Conservation (phyloP, 257 asterid genomes). For the Rauvolfia tetraphylla region DNA sequence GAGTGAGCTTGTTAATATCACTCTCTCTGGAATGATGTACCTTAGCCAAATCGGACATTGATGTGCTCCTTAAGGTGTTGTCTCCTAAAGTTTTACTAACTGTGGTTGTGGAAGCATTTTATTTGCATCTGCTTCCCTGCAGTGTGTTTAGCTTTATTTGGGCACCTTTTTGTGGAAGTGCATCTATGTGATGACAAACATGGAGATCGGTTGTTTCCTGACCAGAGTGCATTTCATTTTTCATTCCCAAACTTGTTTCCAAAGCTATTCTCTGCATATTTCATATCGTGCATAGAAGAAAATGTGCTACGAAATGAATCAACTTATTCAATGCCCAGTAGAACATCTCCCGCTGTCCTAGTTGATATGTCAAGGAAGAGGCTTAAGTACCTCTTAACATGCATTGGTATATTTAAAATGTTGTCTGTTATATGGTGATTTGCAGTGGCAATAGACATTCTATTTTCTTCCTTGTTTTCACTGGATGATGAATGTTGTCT, state of each 20-base stretch:
- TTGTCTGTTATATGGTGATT: not conserved
- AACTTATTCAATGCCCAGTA: not conserved
- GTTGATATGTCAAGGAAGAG: not conserved
- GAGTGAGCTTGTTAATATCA: not conserved
- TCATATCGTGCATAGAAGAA: not conserved
- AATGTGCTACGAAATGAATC: not conserved
- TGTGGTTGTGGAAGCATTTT: constrained; percentile 22
- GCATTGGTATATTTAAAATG: not conserved
- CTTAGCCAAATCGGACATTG: constrained; percentile 54
- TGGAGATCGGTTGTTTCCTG: constrained; percentile 37
- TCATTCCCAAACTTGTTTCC: not conserved
- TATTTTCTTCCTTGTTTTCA: not conserved
- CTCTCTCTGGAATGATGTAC: constrained; percentile 47
- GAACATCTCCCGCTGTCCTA: not conserved
- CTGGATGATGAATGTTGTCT: not conserved
- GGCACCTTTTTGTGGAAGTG: constrained; percentile 39
- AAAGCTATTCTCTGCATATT: not conserved
- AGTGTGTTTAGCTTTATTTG: constrained; percentile 19
- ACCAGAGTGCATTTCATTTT: constrained; percentile 23
- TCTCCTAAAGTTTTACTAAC: constrained; percentile 11
- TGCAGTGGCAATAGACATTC: not conserved
- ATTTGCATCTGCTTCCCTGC: constrained; percentile 19
- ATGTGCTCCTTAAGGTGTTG: constrained; percentile 37
- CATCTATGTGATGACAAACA: constrained; percentile 29
- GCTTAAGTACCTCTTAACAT: not conserved